Base-by-base conservation (phyloP, 495 filamentous ascomycete species). In the Xanthoparmelia taractica region DNA sequence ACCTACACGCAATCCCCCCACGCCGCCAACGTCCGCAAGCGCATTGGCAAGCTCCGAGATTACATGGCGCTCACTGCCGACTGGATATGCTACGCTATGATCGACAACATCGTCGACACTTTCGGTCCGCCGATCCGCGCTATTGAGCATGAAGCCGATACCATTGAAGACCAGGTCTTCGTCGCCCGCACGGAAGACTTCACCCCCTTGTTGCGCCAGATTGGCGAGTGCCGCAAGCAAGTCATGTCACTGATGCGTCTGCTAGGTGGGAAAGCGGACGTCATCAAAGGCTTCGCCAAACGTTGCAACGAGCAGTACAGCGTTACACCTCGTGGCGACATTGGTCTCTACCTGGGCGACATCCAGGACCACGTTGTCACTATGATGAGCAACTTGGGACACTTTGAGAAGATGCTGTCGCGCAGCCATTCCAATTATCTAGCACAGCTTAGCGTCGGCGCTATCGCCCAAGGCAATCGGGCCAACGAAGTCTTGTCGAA, bases 361-460 rank as follows among this genome's bases (percentile, higher is more conserved):
- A 96, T 97, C 65, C 94, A 98, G 73, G 94, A 98, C 76, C 94
- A 98, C 80, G 93, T 98, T 40, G 90, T 98, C 38, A 97, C 94
- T 64, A 97, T 97, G 94, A 95, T 96, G 84, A 89, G 86, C 66
- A 98, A 96, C 73, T 76, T 98, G 59, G 85, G 84, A 13, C 94
- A 98, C 71, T 97, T 94, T 68, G 95, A 98, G 73, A 97, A 97
- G 78, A 97, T 98, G 82, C 84, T 98, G 60, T 91, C 88, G 10
- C 88, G 95, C 27, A 87, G 87, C n/a, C 95, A 97, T 77, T 87
- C 87, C 76, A 98, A 98, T 72, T 97, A 97, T 66, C 81, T 97
- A 23, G 94, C 94, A 18, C 94, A 97, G 75, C 83, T 98, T 63
- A 92, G 88, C 57, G 92, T 98, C 65, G 90, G 92, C 68, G 90